These are phyloP conservation scores for Lasiosphaeria ovina DNA, from an alignment of 495 filamentous ascomycete genomes.

Conservation along the genomic window DNA sequence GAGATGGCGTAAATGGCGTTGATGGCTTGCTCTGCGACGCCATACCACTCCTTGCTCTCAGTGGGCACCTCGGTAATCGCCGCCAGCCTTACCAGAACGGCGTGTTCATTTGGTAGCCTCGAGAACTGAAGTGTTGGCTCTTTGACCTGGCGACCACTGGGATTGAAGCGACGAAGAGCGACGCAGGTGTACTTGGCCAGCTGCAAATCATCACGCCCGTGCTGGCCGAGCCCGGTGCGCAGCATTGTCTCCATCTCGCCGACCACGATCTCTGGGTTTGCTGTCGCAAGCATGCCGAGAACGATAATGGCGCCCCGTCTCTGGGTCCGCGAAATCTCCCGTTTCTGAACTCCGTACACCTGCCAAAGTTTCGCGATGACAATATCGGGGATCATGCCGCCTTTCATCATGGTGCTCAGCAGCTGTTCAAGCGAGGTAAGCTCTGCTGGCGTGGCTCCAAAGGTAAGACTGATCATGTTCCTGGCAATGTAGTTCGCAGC, in stretches of 20 bases:
- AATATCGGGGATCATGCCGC: slow-evolving; percentile 76
- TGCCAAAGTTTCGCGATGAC: slow-evolving; percentile 95
- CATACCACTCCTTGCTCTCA: slow-evolving; percentile 93
- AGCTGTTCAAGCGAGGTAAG: slow-evolving; percentile 94
- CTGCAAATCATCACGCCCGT: slow-evolving; percentile 77
- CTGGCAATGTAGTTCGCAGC: slow-evolving; percentile 92
- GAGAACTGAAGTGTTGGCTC: slow-evolving; percentile 63
- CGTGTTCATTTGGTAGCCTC: slow-evolving; percentile 88
- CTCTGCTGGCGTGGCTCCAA: slow-evolving; percentile 90
- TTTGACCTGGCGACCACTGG: slow-evolving; percentile 75
- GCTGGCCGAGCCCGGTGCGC: slow-evolving; percentile 77
- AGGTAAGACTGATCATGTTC: slow-evolving; percentile 98
- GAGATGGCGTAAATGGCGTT: slow-evolving; percentile 93
- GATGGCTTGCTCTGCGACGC: slow-evolving; percentile 96
- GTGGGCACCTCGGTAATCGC: slow-evolving; percentile 78
- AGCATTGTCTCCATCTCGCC: slow-evolving; percentile 93
- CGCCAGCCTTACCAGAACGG: slow-evolving; percentile 76
- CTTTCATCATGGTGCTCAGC: slow-evolving; percentile 95
- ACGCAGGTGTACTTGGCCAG: slow-evolving; percentile 94
- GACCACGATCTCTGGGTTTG: slow-evolving; percentile 87
- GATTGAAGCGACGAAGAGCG: slow-evolving; percentile 83
- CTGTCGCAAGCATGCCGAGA: slow-evolving; percentile 92
- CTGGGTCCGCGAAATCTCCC: slow-evolving; percentile 90
- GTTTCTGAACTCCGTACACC: slow-evolving; percentile 90
- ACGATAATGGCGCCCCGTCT: slow-evolving; percentile 93